A percentile compares a stretch with the other conserved stretches of the same genome.
Evolutionary conservation across 345 rosid genomes (phyloP).

Genomic region (Gossypium herbaceum): DNA sequence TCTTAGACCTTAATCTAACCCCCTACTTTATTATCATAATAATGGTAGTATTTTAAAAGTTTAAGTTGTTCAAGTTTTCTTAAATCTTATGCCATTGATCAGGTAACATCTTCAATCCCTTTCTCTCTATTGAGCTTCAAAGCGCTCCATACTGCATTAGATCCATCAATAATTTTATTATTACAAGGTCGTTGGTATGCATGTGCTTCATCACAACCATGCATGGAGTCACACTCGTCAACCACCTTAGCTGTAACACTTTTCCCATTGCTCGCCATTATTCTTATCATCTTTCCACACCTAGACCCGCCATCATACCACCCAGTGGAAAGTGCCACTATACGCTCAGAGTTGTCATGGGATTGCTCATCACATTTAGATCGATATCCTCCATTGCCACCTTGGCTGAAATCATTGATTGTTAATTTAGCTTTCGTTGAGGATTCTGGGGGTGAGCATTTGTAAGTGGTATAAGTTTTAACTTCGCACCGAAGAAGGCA

Average conservation of each 20-base stretch:
- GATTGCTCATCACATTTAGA: slow-evolving; percentile 29
- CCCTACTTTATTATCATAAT: too few relatives aligned
- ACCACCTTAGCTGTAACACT: slow-evolving; percentile 31
- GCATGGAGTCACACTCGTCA: slow-evolving; percentile 37
- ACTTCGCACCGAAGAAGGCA: slow-evolving; percentile 17
- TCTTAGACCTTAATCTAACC: too few relatives aligned
- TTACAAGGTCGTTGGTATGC: slow-evolving; percentile 30
- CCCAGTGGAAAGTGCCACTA: slow-evolving; percentile 39
- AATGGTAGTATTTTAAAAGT: background rate
- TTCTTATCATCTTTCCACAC: slow-evolving; percentile 32
- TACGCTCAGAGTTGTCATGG: slow-evolving; percentile 14
- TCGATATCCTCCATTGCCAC: slow-evolving; percentile 26
- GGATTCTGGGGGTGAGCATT: background rate
- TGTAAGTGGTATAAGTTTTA: background rate
- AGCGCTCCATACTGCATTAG: slow-evolving; percentile 38
- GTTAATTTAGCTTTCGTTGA: slow-evolving; percentile 22
- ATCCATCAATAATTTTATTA: slow-evolving; percentile 39
- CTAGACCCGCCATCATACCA: slow-evolving; percentile 30
- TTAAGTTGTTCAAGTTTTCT: background rate
- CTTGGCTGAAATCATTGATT: slow-evolving; percentile 37
- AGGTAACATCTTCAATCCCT: slow-evolving; percentile 33
- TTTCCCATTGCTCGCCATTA: slow-evolving; percentile 19
- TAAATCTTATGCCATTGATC: slow-evolving; percentile 31
- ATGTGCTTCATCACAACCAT: slow-evolving; percentile 40
- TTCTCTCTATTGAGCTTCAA: slow-evolving; percentile 21